Percentiles rank a stretch among this genome's conserved stretches.
Evolutionary conservation across 768 basidiomycete genomes (phyloP).

Genomic region (Panaeolus papilionaceus): DNA sequence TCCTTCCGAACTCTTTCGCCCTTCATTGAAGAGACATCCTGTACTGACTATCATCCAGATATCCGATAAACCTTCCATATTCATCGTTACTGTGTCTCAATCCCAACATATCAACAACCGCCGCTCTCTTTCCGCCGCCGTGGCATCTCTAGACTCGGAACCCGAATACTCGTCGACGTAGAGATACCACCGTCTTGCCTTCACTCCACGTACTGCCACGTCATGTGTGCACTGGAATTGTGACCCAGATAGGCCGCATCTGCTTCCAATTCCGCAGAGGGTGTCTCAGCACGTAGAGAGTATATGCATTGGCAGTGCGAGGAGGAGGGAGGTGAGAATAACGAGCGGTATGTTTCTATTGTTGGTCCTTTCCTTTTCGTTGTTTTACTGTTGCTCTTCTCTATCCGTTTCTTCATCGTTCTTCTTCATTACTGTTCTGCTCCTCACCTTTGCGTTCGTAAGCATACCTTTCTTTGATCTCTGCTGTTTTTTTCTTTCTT

Average conservation of each 20-base stretch:
- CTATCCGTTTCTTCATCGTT: conserved; percentile 12
- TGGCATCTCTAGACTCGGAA: not conserved
- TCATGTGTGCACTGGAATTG: not conserved
- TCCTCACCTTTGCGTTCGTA: not conserved
- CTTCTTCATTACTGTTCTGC: conserved; percentile 9
- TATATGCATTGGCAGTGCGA: no score
- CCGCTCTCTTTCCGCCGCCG: not conserved
- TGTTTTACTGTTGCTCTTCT: not conserved
- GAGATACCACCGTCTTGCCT: conserved; percentile 11
- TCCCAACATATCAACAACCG: no score
- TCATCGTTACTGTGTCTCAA: no score
- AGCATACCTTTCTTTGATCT: no score
- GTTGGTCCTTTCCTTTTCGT: conserved; percentile 20
- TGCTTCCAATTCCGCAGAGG: conserved; percentile 34
- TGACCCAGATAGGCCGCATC: no score
- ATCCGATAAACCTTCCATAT: no score
- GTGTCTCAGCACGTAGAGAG: no score
- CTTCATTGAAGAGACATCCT: no score
- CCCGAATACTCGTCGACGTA: conserved; percentile 14
- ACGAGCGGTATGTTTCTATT: conserved; percentile 25
- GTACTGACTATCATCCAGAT: no score
- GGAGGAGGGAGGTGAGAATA: conserved; percentile 21
- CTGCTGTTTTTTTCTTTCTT: no score
- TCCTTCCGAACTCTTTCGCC: no score
- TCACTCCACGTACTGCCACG: not conserved